Evolutionary conservation across 1,284 basidiomycete species (phyloP).

Genomic region (Volvariella surrecta): DNA sequence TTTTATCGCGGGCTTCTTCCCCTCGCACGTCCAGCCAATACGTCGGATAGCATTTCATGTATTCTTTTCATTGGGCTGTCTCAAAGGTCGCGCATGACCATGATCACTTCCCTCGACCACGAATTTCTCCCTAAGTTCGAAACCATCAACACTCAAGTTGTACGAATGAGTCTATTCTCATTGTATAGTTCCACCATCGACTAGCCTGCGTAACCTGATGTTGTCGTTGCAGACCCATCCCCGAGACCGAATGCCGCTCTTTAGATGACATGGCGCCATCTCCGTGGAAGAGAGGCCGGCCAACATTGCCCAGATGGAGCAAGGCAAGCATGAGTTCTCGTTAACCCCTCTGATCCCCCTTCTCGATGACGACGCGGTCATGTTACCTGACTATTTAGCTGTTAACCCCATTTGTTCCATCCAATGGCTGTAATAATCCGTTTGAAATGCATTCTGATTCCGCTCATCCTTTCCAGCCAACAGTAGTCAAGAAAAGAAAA

Average conservation of each 20-base stretch:
- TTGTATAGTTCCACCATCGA: constrained; percentile 21
- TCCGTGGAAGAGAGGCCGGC: constrained; percentile 46
- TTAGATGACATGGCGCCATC: constrained; percentile 70
- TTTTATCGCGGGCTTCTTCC: background rate
- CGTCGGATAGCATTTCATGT: too few species aligned
- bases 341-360: too few species aligned
- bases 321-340: constrained; percentile 17
- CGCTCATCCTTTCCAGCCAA: too few species aligned
- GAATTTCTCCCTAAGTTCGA: constrained; percentile 68
- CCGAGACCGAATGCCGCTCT: constrained; percentile 69
- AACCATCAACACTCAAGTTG: constrained; percentile 51
- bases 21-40: background rate
- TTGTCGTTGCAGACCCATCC: constrained; percentile 37
- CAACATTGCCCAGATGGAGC: constrained; percentile 41
- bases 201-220: background rate
- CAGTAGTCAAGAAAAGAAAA: too few species aligned
- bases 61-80: constrained; percentile 40
- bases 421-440: too few species aligned
- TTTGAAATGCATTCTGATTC: too few species aligned
- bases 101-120: constrained; percentile 52
- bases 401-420: too few species aligned
- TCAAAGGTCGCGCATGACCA: constrained; percentile 58
- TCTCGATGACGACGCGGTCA: too few species aligned
- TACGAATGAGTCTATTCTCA: constrained; percentile 37
- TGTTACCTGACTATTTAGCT: too few species aligned